These are phyloP conservation scores for Tulasnella sp. DNA, from an alignment of 768 basidiomycete genomes.

Conservation along the genomic window DNA sequence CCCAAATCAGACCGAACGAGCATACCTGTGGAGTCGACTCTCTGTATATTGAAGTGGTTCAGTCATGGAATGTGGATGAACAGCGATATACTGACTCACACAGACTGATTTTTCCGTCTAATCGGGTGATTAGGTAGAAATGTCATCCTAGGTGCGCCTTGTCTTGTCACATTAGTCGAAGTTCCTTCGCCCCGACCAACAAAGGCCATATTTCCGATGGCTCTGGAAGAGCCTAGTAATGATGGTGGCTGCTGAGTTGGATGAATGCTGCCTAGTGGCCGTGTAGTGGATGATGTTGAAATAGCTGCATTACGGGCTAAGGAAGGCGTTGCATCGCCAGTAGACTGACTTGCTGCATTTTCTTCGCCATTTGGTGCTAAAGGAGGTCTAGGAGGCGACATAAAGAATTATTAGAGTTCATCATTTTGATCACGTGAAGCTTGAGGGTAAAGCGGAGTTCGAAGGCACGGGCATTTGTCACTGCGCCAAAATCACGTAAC, in stretches of 20 bases:
- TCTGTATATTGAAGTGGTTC: background rate
- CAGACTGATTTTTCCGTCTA: background rate
- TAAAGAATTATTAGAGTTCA: too few species aligned
- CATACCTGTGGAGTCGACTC: background rate
- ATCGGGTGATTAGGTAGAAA: constrained; percentile 8
- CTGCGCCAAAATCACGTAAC: too few species aligned
- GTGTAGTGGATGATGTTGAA: too few species aligned
- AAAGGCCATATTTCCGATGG: constrained; percentile 8
- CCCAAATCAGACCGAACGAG: background rate
- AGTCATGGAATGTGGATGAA: background rate
- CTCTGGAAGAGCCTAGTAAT: background rate
- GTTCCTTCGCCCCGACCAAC: too few species aligned
- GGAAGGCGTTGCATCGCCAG: too few species aligned
- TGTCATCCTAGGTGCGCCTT: constrained; percentile 10
- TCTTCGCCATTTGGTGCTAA: too few species aligned
- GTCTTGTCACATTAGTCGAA: background rate
- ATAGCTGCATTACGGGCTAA: too few species aligned
- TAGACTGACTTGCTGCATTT: too few species aligned
- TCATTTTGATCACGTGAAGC: too few species aligned
- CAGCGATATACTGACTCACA: background rate
- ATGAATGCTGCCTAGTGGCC: background rate
- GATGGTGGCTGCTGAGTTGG: background rate
- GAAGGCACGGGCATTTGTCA: too few species aligned
- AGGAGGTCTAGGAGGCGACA: too few species aligned
- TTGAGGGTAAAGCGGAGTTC: too few species aligned